Evolutionary conservation across 805 yeast genomes (phyloP), one percentile per base, ranked within the genome.

Genomic region (Metschnikowia hibisci): DNA sequence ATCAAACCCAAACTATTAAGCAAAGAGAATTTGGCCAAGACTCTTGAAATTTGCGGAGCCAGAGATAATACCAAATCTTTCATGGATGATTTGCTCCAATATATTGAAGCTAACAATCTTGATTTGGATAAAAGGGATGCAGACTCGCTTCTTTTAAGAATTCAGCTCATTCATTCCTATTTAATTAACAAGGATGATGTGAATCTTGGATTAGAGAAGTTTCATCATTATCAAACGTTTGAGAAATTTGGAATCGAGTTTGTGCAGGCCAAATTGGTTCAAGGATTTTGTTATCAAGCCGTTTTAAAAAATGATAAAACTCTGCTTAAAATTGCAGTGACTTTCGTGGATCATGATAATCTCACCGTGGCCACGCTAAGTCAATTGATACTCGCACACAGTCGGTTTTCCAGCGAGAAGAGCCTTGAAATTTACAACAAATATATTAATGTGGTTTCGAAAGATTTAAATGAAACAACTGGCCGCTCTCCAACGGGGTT

Each of bases 371-470:
- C 64, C 27, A 54, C 67, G 3, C 44, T 75, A 6, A 71, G 73
- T 42, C 60, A 65, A 4, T 52, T 71, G 34, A 72, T 79, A 11
- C 49, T 78, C 7, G 74, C 71, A 0, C 56, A 64, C 18, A 56
- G 76, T 9, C 60, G 58, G 30, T 69, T 71, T 32, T 64, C 72
- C 31, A 45, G 62, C 6, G 73, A 71, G 7, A 47, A 57, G 32
- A 59, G 77, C 1, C 60, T 79, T 31, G 64, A 61, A 2, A 43
- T 75, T 4, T 79, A 69, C 57, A 79, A 79, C 50, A 62, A 65
- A 12, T 69, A 71, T 54, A 74, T 78, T 27, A 55, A 58, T 12
- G 54, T 53, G 9, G 66, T 71, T 0, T 62, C 74, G 1, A 53
- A 45, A 6, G 61, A 60, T 15, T 50, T 56, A 6, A 67, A 63